These are phyloP conservation scores for Usnea hakonensis DNA, from an alignment of 495 filamentous ascomycete genomes.

Conservation along the genomic window DNA sequence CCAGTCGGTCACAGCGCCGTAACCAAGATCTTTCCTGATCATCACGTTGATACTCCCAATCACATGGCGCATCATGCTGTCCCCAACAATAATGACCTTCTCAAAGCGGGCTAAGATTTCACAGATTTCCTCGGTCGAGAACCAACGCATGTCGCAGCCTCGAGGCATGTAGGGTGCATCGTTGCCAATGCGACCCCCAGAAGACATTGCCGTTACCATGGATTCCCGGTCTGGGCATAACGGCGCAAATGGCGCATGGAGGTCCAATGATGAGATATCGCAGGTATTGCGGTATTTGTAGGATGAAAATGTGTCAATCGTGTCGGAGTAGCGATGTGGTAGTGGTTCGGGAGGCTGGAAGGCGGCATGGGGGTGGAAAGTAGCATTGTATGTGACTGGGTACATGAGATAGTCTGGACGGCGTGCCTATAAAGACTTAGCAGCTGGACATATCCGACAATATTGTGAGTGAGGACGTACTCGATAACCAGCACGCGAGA, in stretches of 20 bases:
- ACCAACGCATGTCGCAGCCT: constrained; percentile 46
- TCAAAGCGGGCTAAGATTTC: constrained; percentile 41
- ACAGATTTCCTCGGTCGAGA: constrained; percentile 43
- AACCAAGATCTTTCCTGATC: constrained; percentile 43
- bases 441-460: background rate
- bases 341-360: constrained; percentile 34
- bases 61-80: constrained; percentile 48
- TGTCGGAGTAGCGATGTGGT: constrained; percentile 31
- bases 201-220: constrained; percentile 45
- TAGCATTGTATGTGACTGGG: constrained; percentile 20
- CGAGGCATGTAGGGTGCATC: constrained; percentile 44
- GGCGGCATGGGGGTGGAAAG: constrained; percentile 26
- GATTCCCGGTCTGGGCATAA: constrained; percentile 34
- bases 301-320: constrained; percentile 30
- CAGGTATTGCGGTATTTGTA: constrained; percentile 39
- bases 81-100: constrained; percentile 43
- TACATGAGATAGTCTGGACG: constrained; percentile 23
- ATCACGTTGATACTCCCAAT: constrained; percentile 46
- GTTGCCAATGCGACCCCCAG: constrained; percentile 41
- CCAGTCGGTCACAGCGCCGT: constrained; percentile 48
- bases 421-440: constrained; percentile 8
- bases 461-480: background rate
- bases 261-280: constrained; percentile 43
- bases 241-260: constrained; percentile 40
- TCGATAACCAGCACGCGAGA: background rate